Evolutionary conservation across 2,329 filamentous ascomycete species (phyloP), one percentile per base, ranked within the genome.

Genomic region (Aspergillus proliferans): DNA sequence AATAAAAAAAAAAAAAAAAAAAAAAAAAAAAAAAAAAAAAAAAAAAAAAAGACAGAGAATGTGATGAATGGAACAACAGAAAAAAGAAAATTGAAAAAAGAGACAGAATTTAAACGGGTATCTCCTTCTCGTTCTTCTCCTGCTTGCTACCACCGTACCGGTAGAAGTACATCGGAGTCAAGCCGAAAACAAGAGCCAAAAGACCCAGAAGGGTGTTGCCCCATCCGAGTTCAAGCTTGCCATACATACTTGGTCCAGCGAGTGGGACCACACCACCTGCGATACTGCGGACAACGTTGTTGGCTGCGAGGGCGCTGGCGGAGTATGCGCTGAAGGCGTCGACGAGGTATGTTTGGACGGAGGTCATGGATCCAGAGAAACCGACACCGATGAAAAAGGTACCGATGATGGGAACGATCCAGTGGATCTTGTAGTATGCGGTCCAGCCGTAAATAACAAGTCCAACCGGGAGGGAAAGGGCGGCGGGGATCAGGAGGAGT

Each of bases 361-460:
- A 30, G 30, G 38, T 43, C 19, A 39, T 49, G 52, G 33, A 57
- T 57, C 18, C 39, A 58, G 57, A 19, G 58, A 59, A 26, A 72
- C 71, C 10, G 65, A 67, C 33, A 36, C 70, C 71, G 46, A 77
- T 68, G 3, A 77, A 51, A 12, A 62, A 65, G 1, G 73, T 70
- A n/a, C 75, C 75, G 40, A 75, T 61, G 42, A 76, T 69, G 7
- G 75, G 72, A 53, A 76, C 60, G 40, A 74, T 69, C 66, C 75
- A 75, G 47, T 75, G 71, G 1, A 69, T 48, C 12, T 63, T 54
- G 1, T 59, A 58, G 45, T 76, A 64, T 0, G 75, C 73, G 12
- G 66, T 62, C 74, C 74, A 78, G 15, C 75, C 76, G 50, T 78
- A 79, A 60, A 70, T 68, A 38, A 76, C 69, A 6, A 78, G 62